These are phyloP conservation scores for Globisporangium middletonii DNA, from an alignment of 352 stramenopile genomes.

Conservation along the genomic window DNA sequence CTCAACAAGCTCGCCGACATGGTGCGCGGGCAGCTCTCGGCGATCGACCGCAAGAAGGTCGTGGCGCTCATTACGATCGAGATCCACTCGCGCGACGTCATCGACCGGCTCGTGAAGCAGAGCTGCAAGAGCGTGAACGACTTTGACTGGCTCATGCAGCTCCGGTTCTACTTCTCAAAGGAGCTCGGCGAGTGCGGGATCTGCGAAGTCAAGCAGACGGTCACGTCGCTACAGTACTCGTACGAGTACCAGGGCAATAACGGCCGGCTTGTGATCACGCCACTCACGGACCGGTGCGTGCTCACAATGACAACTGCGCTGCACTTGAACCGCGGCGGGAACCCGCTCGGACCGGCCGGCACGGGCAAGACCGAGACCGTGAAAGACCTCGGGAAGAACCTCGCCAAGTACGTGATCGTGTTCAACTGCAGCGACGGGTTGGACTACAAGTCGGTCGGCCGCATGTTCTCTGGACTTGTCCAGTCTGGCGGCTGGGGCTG, in stretches of 20 bases:
- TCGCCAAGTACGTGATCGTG: conserved; percentile 93
- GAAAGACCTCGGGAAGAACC: conserved; percentile 92
- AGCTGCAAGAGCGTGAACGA: conserved; percentile 90
- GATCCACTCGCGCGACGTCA: conserved; percentile 95
- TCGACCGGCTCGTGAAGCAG: conserved; percentile 92
- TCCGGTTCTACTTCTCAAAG: conserved; percentile 86
- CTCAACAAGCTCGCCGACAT: conserved; percentile 93
- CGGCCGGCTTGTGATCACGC: conserved; percentile 89
- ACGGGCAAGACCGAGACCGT: conserved; percentile 94
- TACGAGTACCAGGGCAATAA: conserved; percentile 88
- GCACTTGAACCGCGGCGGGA: conserved; percentile 89
- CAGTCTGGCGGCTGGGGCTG: conserved; percentile 92
- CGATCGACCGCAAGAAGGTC: conserved; percentile 93
- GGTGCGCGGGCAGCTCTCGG: conserved; percentile 84
- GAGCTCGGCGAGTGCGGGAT: conserved; percentile 74
- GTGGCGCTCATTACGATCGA: conserved; percentile 97
- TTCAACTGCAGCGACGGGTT: conserved; percentile 94
- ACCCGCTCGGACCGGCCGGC: conserved; percentile 87
- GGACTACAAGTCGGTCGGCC: conserved; percentile 92
- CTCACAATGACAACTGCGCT: conserved; percentile 92
- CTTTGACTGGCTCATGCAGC: conserved; percentile 89
- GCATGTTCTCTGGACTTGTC: conserved; percentile 92
- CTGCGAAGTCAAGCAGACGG: conserved; percentile 84
- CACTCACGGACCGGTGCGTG: conserved; percentile 90
- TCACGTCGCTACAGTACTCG: conserved; percentile 80